Base-by-base conservation (phyloP, 257 asterid genomes). In the Hygrophila difformis region DNA sequence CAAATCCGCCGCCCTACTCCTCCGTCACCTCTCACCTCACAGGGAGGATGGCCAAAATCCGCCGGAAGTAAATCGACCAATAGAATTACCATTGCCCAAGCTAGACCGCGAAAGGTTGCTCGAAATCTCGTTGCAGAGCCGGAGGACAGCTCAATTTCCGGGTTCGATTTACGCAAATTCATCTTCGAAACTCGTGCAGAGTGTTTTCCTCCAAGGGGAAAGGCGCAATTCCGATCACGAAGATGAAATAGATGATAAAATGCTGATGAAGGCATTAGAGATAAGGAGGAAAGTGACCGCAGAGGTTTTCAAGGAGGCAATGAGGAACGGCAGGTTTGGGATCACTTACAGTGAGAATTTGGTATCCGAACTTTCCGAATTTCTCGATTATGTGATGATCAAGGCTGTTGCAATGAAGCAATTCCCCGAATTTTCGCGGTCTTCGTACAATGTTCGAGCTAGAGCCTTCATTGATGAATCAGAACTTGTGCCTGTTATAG, bases 201-300 rank as follows among this genome's bases (percentile, higher is more conserved):
- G 71, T 22, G 66, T 71, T 12, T 63, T 79, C 26, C 55, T 41
- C 41, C 55, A 61, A 22, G 66, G 34, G 18, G 58, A 46, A 12
- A 28, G 37, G 12, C 47, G 42, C 18, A 20, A 19, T 37, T 62
- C 38, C 37, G 9, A 5, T 14, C 20, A 22, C 55, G 69, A 43
- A 6, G 71, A 60, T 14, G 83, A 61, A 44, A 76, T 71, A 45
- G 92, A 77, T 57, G 79, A 82, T 39, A 87, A 68, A 73, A 71
- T 85, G 94, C 75, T 85, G 5, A 66, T 76, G 70, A 85, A 67
- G 57, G 98, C 94, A 35, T 87, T 89, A 38, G 82, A 79, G 71
- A 68, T 85, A 26, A 69, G 98, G 63, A 76, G 94, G 77, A 85
- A 70, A 65, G 98, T 85, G 37, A 80, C 94, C 1, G 69, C 64